Evolutionary conservation across 2,329 filamentous ascomycete genomes (phyloP).

Genomic region (Emmonsiellopsis sp.): DNA sequence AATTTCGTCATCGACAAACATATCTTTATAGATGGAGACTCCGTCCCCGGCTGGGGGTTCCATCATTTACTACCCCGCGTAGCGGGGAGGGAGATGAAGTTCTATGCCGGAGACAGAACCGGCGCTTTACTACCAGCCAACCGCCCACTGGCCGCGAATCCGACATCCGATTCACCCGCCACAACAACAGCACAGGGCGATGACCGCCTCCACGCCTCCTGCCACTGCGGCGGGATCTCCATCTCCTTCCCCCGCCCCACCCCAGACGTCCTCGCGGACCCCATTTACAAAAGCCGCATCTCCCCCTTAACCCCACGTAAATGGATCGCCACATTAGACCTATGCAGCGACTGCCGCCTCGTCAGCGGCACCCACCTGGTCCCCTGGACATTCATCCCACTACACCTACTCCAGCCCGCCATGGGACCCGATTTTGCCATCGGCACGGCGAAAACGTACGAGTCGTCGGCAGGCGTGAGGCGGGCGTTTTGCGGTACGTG

Average conservation of each 20-base stretch:
- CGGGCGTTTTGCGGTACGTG: conserved; percentile 39
- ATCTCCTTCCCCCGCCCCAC: conserved; percentile 34
- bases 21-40: conserved; percentile 10
- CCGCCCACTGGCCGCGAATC: no score
- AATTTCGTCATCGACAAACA: conserved; percentile 15
- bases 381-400: conserved; percentile 35
- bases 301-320: conserved; percentile 12
- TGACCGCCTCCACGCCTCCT: conserved; percentile 27
- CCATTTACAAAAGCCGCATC: conserved; percentile 13
- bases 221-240: conserved; percentile 37
- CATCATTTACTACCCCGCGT: conserved; percentile 11
- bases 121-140: no score
- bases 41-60: conserved; percentile 14
- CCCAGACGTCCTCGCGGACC: conserved; percentile 20
- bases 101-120: conserved; percentile 7
- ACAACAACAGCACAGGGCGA: not conserved
- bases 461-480: conserved; percentile 26
- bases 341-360: conserved; percentile 33
- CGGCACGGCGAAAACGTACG: conserved; percentile 32
- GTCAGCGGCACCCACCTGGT: conserved; percentile 30
- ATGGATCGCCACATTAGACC: conserved; percentile 20
- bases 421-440: conserved; percentile 17
- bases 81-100: conserved; percentile 9
- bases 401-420: conserved; percentile 24
- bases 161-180: not conserved